These are phyloP conservation scores for Middelhovenomyces tepae DNA, from an alignment of 805 yeast species.

Conservation along the genomic window DNA sequence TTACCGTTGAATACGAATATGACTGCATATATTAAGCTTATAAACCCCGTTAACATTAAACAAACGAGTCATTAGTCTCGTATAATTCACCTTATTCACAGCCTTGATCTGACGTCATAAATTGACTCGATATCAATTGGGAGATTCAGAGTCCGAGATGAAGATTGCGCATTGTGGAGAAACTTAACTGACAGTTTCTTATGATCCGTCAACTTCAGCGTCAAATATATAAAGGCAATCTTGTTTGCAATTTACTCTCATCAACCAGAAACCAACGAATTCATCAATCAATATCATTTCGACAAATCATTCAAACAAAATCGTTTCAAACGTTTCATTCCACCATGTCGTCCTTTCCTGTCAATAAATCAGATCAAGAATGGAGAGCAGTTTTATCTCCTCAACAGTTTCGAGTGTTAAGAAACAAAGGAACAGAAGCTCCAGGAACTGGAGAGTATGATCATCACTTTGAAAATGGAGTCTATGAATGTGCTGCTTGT, in stretches of 20 bases:
- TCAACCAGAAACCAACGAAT: background rate
- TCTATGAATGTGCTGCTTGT: constrained; percentile 83
- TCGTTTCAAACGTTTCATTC: background rate
- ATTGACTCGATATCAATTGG: no score
- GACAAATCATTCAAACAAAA: background rate
- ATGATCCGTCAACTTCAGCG: no score
- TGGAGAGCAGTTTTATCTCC: constrained; percentile 78
- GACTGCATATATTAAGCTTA: no score
- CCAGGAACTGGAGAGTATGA: constrained; percentile 57
- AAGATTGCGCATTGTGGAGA: no score
- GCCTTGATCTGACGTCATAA: no score
- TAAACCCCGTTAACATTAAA: no score
- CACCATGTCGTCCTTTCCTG: constrained; percentile 9
- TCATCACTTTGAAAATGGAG: constrained; percentile 44
- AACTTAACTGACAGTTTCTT: no score
- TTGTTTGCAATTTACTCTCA: background rate
- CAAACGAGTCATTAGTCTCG: no score
- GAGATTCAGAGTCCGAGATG: no score
- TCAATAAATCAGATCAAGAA: constrained; percentile 39
- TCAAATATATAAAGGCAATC: no score
- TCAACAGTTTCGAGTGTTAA: constrained; percentile 66
- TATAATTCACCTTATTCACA: no score
- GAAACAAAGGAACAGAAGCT: constrained; percentile 65
- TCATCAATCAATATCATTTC: background rate
- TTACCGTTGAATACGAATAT: no score